phyloP scores from a whole-genome alignment of 2,329 filamentous ascomycete species.

The Colletotrichum sp. region DNA sequence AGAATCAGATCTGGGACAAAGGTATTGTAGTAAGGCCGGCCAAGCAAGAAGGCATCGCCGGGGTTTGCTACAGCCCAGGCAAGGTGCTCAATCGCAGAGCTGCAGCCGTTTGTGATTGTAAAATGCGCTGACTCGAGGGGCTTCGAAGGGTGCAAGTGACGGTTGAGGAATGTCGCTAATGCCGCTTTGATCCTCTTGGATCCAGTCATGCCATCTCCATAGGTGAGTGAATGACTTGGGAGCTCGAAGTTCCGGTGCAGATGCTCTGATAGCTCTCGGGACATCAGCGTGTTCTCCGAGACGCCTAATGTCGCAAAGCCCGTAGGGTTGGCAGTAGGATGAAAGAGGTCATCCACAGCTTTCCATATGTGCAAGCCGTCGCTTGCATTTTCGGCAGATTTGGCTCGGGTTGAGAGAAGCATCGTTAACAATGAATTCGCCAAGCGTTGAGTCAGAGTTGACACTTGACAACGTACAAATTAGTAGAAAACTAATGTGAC shows the following conservation, averaged over 20 bases:
- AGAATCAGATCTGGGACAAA: conserved; percentile 50
- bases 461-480: too few species aligned
- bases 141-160: conserved; percentile 30
- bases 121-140: conserved; percentile 36
- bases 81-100: conserved; percentile 43
- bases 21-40: conserved; percentile 50
- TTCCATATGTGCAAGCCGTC: conserved; percentile 41
- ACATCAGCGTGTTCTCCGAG: conserved; percentile 59
- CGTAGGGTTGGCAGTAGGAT: conserved; percentile 41
- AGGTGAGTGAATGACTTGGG: conserved; percentile 43
- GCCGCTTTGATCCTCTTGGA: conserved; percentile 35
- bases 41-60: conserved; percentile 44
- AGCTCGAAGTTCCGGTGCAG: conserved; percentile 32
- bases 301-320: conserved; percentile 56
- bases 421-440: rapidly evolving
- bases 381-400: conserved; percentile 28
- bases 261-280: conserved; percentile 44
- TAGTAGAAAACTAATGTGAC: rapidly evolving
- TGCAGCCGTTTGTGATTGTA: conserved; percentile 44
- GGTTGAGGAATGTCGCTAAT: conserved; percentile 40
- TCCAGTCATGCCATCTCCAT: conserved; percentile 44
- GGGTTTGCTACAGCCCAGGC: conserved; percentile 44
- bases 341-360: conserved; percentile 48
- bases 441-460: too few species aligned
- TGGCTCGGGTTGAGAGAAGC: conserved; percentile 32